These are phyloP conservation scores for Ochetophila trinervis DNA, from an alignment of 306 rosid genomes.

Conservation along the genomic window DNA sequence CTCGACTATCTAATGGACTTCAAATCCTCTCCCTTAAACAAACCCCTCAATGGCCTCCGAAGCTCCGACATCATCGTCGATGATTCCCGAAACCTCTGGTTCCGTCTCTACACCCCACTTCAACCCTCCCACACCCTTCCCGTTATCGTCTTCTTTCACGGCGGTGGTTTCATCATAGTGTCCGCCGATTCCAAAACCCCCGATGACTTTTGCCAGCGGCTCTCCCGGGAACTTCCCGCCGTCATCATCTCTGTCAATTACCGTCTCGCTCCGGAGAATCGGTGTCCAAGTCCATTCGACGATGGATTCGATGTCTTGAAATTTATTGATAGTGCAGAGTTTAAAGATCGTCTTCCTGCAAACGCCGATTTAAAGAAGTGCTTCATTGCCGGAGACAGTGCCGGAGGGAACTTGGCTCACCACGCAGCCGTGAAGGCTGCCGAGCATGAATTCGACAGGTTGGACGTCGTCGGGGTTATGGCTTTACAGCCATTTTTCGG, in stretches of 20 bases:
- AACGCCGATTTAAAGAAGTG: constrained; percentile 10
- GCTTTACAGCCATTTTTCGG: constrained; percentile 38
- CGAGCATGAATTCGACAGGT: constrained; percentile 1
- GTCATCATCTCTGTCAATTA: constrained; percentile 35
- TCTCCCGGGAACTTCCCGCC: constrained; percentile 19
- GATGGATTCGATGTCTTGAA: constrained; percentile 32
- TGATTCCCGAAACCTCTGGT: constrained; percentile 41
- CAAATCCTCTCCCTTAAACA: constrained; percentile 19
- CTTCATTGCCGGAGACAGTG: constrained; percentile 35
- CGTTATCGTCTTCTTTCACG: constrained; percentile 23
- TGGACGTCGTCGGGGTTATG: constrained; percentile 12
- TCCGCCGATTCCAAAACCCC: constrained; percentile 7
- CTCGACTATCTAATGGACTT: constrained; percentile 42
- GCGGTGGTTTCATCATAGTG: constrained; percentile 23
- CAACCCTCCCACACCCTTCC: neutral
- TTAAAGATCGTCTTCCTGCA: neutral
- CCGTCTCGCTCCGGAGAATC: constrained; percentile 30
- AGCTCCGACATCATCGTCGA: constrained; percentile 46
- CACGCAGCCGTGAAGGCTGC: constrained; percentile 26
- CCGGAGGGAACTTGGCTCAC: constrained; percentile 38
- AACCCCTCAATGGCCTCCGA: constrained; percentile 40
- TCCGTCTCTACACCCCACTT: constrained; percentile 41
- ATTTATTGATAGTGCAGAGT: constrained; percentile 9
- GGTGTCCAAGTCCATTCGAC: constrained; percentile 27
- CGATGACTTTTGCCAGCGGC: constrained; percentile 14